These are phyloP conservation scores for Xerocomus brunneocitrinus DNA, from an alignment of 768 basidiomycete species.

Conservation along the genomic window DNA sequence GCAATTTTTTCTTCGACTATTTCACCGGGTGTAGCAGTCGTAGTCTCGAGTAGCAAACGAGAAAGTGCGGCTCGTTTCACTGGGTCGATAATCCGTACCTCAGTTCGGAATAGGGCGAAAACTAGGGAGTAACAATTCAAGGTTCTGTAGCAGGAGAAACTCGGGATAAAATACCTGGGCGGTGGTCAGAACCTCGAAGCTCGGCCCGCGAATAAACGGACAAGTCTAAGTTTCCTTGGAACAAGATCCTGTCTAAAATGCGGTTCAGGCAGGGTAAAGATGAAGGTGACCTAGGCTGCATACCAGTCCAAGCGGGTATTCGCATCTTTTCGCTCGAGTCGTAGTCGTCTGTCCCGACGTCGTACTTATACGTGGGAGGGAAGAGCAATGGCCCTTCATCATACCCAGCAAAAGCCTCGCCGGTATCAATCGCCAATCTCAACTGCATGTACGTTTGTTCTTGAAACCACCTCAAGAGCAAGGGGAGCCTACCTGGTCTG, in stretches of 20 bases:
- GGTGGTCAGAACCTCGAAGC: slow-evolving; percentile 89
- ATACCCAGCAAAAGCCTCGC: slow-evolving; percentile 77
- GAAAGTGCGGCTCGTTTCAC: slow-evolving; percentile 69
- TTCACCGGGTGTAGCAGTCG: slow-evolving; percentile 63
- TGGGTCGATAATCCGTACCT: slow-evolving; percentile 75
- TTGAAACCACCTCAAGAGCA: background rate
- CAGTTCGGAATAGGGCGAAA: slow-evolving; percentile 75
- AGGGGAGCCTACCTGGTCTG: slow-evolving; percentile 71
- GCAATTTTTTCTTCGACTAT: slow-evolving; percentile 69
- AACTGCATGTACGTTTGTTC: slow-evolving; percentile 44
- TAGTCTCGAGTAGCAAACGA: slow-evolving; percentile 60
- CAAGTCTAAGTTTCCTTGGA: slow-evolving; percentile 74
- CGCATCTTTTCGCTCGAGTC: slow-evolving; percentile 96
- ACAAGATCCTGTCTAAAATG: slow-evolving; percentile 84
- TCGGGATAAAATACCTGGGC: slow-evolving; percentile 57
- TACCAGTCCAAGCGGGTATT: slow-evolving; percentile 97
- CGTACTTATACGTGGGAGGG: slow-evolving; percentile 92
- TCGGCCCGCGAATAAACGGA: slow-evolving; percentile 81
- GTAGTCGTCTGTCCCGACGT: slow-evolving; percentile 76
- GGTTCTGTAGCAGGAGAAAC: background rate
- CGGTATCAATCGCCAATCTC: slow-evolving; percentile 60
- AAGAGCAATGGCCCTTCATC: slow-evolving; percentile 90
- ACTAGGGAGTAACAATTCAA: slow-evolving; percentile 42
- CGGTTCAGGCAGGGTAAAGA: slow-evolving; percentile 3
- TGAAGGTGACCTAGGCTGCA: slow-evolving; percentile 12